These are phyloP conservation scores for Saturnispora quitensis DNA, from an alignment of 805 yeast species.

Conservation along the genomic window DNA sequence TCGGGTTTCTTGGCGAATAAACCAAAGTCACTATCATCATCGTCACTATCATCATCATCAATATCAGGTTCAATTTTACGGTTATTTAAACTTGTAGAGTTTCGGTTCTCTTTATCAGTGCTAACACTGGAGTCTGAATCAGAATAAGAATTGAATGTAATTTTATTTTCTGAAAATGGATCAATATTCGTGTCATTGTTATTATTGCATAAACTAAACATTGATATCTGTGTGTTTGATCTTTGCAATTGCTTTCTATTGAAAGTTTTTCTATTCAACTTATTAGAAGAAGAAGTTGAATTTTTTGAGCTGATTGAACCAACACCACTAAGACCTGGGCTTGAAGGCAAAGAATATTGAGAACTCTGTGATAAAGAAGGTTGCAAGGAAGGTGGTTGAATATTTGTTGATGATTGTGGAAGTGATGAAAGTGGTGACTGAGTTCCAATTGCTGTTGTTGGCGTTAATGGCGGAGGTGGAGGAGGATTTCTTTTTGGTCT, in stretches of 20 bases:
- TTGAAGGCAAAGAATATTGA: conserved; percentile 1
- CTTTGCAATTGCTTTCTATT: conserved; percentile 9
- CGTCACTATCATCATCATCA: conserved; percentile 22
- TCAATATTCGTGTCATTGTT: conserved; percentile 25
- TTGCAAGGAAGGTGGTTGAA: neutral
- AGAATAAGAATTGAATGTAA: conserved; percentile 45
- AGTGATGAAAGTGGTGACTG: conserved; percentile 22
- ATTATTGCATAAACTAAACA: conserved; percentile 9
- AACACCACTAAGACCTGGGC: neutral
- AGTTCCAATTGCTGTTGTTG: conserved; percentile 11
- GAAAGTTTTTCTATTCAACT: neutral
- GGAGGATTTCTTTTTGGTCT: conserved; percentile 23
- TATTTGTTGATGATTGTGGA: conserved; percentile 17
- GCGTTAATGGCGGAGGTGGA: conserved; percentile 26
- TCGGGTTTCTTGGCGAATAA: conserved; percentile 64
- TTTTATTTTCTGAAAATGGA: conserved; percentile 60
- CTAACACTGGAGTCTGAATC: neutral
- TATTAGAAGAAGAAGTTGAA: neutral
- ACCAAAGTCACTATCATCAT: conserved; percentile 9
- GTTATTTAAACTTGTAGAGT: too few relatives aligned
- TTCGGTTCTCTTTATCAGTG: neutral
- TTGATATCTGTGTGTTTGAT: conserved; percentile 11
- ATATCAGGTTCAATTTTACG: neutral
- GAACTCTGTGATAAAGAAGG: conserved; percentile 5
- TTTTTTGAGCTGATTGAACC: conserved; percentile 3